Conservation (phyloP, 2,329 filamentous ascomycete species). For the Botrytis aclada region DNA sequence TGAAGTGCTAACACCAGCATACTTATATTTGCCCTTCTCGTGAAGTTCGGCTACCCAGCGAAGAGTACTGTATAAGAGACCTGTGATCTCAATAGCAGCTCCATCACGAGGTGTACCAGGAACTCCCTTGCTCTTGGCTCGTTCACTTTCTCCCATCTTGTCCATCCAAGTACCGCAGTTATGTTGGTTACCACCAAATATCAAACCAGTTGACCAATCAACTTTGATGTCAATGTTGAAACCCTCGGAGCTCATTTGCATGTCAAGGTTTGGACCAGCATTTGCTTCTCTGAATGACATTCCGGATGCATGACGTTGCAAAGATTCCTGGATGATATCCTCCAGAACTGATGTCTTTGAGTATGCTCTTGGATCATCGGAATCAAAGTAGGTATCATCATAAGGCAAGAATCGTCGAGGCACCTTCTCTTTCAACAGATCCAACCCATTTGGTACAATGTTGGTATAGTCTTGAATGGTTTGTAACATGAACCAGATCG, state of each 20-base stretch:
- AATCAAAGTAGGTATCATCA: conserved; percentile 90
- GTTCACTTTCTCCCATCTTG: conserved; percentile 98
- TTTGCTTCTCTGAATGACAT: conserved; percentile 94
- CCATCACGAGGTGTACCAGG: conserved; percentile 97
- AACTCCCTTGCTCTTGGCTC: conserved; percentile 85
- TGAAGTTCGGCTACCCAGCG: conserved; percentile 72
- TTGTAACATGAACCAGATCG: conserved; percentile 97
- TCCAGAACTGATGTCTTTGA: conserved; percentile 78
- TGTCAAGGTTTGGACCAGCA: conserved; percentile 81
- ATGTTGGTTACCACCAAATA: conserved; percentile 89
- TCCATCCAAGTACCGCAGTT: conserved; percentile 99
- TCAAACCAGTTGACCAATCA: conserved; percentile 86
- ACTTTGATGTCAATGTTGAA: conserved; percentile 90
- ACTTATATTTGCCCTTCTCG: conserved; percentile 66
- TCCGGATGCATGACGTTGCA: conserved; percentile 87
- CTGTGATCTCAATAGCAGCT: conserved; percentile 91
- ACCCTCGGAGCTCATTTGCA: conserved; percentile 87
- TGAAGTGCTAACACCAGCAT: conserved; percentile 66
- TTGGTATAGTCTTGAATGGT: conserved; percentile 90
- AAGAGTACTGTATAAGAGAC: conserved; percentile 85
- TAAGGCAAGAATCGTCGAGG: conserved; percentile 88
- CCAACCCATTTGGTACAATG: conserved; percentile 72
- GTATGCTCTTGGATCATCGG: conserved; percentile 80
- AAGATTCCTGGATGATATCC: conserved; percentile 87
- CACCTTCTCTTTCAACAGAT: conserved; percentile 72